A percentile compares a stretch with the other conserved stretches of the same genome.
Conservation (phyloP, 2,329 filamentous ascomycete genomes). For the Colletotrichum tanaceti region DNA sequence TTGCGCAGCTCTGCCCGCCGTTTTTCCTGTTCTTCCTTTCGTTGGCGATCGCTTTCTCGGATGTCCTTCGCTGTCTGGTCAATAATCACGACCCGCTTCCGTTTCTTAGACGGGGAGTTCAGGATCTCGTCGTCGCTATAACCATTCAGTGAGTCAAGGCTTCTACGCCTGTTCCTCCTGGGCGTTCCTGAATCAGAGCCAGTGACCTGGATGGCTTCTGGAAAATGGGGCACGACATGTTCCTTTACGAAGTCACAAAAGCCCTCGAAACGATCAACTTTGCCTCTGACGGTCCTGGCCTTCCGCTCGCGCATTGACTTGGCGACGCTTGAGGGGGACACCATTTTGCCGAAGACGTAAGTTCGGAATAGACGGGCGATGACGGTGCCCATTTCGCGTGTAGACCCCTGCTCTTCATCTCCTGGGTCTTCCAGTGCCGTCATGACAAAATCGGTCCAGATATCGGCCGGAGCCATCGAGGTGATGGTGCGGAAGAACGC, state of each 20-base stretch:
- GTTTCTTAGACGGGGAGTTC: conserved; percentile 55
- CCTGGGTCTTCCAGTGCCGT: conserved; percentile 35
- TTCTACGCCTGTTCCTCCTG: neutral
- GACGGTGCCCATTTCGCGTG: conserved; percentile 7
- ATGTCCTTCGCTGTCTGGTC: conserved; percentile 64
- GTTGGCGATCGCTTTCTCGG: conserved; percentile 66
- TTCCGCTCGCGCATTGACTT: conserved; percentile 42
- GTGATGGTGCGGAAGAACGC: conserved; percentile 45
- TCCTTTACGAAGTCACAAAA: conserved; percentile 48
- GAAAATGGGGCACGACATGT: conserved; percentile 33
- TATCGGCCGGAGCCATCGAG: conserved; percentile 29
- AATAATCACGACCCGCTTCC: conserved; percentile 58
- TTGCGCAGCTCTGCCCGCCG: conserved; percentile 61
- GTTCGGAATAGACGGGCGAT: conserved; percentile 36
- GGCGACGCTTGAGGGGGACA: neutral
- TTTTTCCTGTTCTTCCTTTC: conserved; percentile 64
- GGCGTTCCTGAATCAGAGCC: neutral
- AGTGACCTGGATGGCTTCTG: neutral
- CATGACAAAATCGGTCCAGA: conserved; percentile 48
- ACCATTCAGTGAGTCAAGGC: conserved; percentile 17
- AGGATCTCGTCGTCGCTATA: conserved; percentile 38
- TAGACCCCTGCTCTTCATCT: neutral
- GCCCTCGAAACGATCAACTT: conserved; percentile 44
- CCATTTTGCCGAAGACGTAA: conserved; percentile 17
- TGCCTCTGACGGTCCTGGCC: conserved; percentile 44